Evolutionary conservation across 1,284 basidiomycete species (phyloP).

Genomic region (Leccinum cinnamomeum): DNA sequence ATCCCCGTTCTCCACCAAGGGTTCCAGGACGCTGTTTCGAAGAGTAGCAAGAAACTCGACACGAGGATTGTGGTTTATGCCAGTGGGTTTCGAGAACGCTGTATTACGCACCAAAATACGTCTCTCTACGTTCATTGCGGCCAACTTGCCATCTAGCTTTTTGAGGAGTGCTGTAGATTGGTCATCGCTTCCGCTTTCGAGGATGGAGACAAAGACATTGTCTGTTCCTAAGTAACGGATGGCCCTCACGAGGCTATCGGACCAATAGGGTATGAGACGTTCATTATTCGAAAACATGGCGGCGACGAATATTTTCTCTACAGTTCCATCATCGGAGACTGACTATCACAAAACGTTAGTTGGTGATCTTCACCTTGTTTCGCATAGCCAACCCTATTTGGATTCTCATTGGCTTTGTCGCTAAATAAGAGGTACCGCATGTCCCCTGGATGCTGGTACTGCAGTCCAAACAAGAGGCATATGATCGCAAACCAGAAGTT

Average conservation of each 20-base stretch:
- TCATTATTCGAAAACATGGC: too few species aligned
- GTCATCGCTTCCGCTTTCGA: constrained; percentile 54
- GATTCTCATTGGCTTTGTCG: constrained; percentile 13
- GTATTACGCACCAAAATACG: constrained; percentile 19
- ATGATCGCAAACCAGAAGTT: constrained; percentile 7
- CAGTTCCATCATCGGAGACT: neutral
- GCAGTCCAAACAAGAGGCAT: constrained; percentile 11
- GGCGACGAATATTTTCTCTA: constrained; percentile 27
- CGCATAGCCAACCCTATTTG: constrained; percentile 17
- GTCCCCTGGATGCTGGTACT: constrained; percentile 14
- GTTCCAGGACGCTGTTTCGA: constrained; percentile 48
- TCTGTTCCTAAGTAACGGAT: constrained; percentile 46
- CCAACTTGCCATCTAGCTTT: constrained; percentile 14
- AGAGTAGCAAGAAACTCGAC: constrained; percentile 46
- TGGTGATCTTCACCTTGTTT: constrained; percentile 13
- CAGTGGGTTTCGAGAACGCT: constrained; percentile 12
- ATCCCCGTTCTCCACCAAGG: constrained; percentile 40
- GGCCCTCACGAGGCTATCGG: constrained; percentile 36
- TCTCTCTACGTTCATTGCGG: constrained; percentile 14
- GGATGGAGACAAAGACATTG: constrained; percentile 54
- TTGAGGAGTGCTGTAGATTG: constrained; percentile 17
- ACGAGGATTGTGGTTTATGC: constrained; percentile 24
- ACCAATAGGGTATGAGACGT: constrained; percentile 38
- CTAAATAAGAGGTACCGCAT: constrained; percentile 15
- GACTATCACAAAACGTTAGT: neutral